A percentile compares a stretch with the other conserved stretches of the same genome.
Evolutionary conservation across 140 eudicot species (phyloP).

Genomic region (Ambrosia hybrid): DNA sequence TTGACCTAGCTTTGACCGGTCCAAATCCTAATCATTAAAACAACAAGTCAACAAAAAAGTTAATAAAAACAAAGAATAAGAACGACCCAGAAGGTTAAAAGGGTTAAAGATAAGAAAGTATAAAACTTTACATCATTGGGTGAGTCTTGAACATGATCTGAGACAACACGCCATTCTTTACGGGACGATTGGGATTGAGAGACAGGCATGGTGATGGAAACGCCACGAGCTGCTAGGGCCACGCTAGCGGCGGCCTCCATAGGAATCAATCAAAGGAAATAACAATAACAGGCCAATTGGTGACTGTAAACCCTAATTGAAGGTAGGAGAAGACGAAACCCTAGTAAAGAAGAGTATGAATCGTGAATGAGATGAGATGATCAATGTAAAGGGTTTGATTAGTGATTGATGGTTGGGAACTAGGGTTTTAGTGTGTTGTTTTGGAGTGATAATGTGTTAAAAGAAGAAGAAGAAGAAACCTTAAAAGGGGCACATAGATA

Average conservation of each 20-base stretch:
- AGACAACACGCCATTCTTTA: slow-evolving; percentile 71
- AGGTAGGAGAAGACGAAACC: not conserved
- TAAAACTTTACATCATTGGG: slow-evolving; percentile 54
- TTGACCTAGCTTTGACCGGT: slow-evolving; percentile 23
- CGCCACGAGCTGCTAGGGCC: slow-evolving; percentile 56
- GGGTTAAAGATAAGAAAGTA: too few relatives aligned
- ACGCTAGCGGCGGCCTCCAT: slow-evolving; percentile 77
- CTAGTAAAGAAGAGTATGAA: slow-evolving; percentile 19
- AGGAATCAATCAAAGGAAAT: not conserved
- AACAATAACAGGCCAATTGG: not conserved
- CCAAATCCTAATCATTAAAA: slow-evolving; percentile 1
- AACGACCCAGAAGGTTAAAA: too few relatives aligned
- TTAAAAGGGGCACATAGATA: too few relatives aligned
- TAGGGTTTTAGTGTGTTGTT: slow-evolving; percentile 18
- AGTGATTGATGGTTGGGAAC: too few relatives aligned
- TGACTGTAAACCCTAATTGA: not conserved
- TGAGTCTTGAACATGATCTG: slow-evolving; percentile 53
- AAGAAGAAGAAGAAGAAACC: too few relatives aligned
- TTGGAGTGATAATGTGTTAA: not conserved
- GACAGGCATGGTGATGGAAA: slow-evolving; percentile 48
- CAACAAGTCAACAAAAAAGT: too few relatives aligned
- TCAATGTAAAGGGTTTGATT: not conserved
- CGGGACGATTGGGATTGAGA: slow-evolving; percentile 56
- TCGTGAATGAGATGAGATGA: not conserved
- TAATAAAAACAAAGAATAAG: too few relatives aligned